Evolutionary conservation across 2,329 filamentous ascomycete species (phyloP).

Genomic region (Monilinia vaccinii-corymbosi): DNA sequence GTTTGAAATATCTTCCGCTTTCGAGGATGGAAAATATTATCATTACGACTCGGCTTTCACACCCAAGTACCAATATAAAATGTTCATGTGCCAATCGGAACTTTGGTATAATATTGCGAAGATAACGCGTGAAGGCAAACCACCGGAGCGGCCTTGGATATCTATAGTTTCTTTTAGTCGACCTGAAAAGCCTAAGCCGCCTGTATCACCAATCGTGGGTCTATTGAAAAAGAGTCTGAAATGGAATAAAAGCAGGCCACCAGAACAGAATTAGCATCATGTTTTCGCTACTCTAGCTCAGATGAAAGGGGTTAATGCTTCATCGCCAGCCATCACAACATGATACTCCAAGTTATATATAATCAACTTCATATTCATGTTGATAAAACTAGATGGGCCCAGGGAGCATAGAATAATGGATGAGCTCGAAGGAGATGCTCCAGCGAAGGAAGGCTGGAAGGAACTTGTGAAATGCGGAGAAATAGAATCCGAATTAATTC

Average conservation of each 20-base stretch:
- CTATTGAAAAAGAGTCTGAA: no score
- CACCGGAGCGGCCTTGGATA: no score
- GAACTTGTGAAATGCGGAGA: slow-evolving; percentile 34
- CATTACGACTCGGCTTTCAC: neutral
- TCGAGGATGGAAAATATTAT: neutral
- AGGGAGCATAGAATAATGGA: slow-evolving; percentile 17
- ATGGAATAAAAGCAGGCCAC: no score
- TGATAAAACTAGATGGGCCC: slow-evolving; percentile 12
- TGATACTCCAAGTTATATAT: neutral
- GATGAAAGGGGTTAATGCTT: neutral
- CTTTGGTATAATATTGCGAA: neutral
- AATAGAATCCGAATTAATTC: slow-evolving; percentile 38
- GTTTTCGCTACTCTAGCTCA: neutral
- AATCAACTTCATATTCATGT: neutral
- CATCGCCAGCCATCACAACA: neutral
- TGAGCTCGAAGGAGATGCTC: slow-evolving; percentile 30
- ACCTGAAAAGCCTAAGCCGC: neutral
- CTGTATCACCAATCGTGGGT: neutral
- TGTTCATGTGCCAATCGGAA: neutral
- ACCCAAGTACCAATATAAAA: neutral
- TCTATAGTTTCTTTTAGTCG: neutral
- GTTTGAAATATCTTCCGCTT: neutral
- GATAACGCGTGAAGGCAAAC: neutral
- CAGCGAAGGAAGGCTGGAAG: slow-evolving; percentile 35
- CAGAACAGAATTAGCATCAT: neutral